These are phyloP conservation scores for Trichosanthes truncata DNA, from an alignment of 306 rosid genomes.

Conservation along the genomic window DNA sequence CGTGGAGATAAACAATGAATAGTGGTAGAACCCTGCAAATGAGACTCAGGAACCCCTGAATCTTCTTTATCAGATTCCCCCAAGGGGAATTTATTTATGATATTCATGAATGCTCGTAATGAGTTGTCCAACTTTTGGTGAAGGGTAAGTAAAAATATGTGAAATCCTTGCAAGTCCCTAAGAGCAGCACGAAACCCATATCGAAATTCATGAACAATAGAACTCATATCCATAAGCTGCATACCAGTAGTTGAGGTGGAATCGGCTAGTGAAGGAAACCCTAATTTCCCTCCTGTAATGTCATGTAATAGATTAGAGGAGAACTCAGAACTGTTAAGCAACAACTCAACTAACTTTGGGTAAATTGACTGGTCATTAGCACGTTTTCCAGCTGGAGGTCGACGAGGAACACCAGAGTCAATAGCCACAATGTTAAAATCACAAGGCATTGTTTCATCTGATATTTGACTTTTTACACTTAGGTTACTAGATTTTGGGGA, in stretches of 20 bases:
- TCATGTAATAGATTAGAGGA: slow-evolving; percentile 67
- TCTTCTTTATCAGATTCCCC: slow-evolving; percentile 87
- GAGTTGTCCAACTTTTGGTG: slow-evolving; percentile 79
- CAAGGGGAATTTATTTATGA: slow-evolving; percentile 47
- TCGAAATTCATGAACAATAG: slow-evolving; percentile 50
- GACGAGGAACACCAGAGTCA: slow-evolving; percentile 74
- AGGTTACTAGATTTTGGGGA: slow-evolving; percentile 29
- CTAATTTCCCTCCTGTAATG: slow-evolving; percentile 77
- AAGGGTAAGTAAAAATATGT: slow-evolving; percentile 76
- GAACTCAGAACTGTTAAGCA: slow-evolving; percentile 66
- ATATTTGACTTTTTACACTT: slow-evolving; percentile 34
- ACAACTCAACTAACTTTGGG: slow-evolving; percentile 85
- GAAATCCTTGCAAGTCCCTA: slow-evolving; percentile 86
- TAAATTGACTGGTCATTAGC: slow-evolving; percentile 79
- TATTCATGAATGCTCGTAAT: slow-evolving; percentile 58
- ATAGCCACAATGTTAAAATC: slow-evolving; percentile 74
- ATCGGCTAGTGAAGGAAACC: slow-evolving; percentile 35
- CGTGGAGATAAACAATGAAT: slow-evolving; percentile 35
- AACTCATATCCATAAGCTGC: slow-evolving; percentile 26
- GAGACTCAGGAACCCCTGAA: slow-evolving; percentile 42
- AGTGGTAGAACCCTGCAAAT: slow-evolving; percentile 30
- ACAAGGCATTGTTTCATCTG: slow-evolving; percentile 17
- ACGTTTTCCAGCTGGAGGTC: slow-evolving; percentile 96
- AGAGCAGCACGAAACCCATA: slow-evolving; percentile 80
- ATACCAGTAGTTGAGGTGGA: slow-evolving; percentile 29